These are phyloP conservation scores for Pleurozium schreberi DNA, from an alignment of 225 moss, liverwort and hornwort species.

Conservation along the genomic window DNA sequence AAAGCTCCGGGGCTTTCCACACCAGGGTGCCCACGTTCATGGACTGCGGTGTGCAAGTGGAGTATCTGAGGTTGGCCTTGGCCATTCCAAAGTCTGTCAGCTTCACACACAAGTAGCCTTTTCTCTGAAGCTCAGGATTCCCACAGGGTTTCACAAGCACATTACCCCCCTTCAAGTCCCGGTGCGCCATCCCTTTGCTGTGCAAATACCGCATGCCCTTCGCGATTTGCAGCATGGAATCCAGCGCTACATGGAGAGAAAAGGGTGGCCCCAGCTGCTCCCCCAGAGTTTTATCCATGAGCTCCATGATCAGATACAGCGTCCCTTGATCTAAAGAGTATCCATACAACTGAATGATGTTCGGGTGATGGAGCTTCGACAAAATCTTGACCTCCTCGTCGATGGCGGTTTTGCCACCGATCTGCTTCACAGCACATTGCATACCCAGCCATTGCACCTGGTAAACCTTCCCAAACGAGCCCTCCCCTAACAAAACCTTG, in stretches of 20 bases:
- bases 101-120: conserved; percentile 20
- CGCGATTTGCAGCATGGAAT: conserved; percentile 31
- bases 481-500: conserved; percentile 10
- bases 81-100: conserved; percentile 40
- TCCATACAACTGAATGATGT: conserved; percentile 29
- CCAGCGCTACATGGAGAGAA: conserved; percentile 12
- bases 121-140: conserved; percentile 11
- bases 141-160: conserved; percentile 20
- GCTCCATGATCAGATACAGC: conserved; percentile 36
- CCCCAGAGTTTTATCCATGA: conserved; percentile 20
- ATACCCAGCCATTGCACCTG: conserved; percentile 23
- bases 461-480: conserved; percentile 25
- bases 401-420: conserved; percentile 9
- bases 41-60: conserved; percentile 16
- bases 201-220: conserved; percentile 37
- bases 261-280: not conserved
- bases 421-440: conserved; percentile 25
- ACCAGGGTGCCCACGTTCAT: conserved; percentile 25
- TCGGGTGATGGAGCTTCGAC: conserved; percentile 36
- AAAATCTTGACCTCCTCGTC: conserved; percentile 34
- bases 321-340: conserved; percentile 14
- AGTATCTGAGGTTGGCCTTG: conserved; percentile 22
- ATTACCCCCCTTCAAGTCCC: conserved; percentile 31
- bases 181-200: conserved; percentile 25
- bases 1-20: conserved; percentile 36